Percentiles rank a stretch among this genome's conserved stretches.
These are phyloP conservation scores for Fusarium sp. DNA, from an alignment of 2,329 filamentous ascomycete species.

Conservation along the genomic window DNA sequence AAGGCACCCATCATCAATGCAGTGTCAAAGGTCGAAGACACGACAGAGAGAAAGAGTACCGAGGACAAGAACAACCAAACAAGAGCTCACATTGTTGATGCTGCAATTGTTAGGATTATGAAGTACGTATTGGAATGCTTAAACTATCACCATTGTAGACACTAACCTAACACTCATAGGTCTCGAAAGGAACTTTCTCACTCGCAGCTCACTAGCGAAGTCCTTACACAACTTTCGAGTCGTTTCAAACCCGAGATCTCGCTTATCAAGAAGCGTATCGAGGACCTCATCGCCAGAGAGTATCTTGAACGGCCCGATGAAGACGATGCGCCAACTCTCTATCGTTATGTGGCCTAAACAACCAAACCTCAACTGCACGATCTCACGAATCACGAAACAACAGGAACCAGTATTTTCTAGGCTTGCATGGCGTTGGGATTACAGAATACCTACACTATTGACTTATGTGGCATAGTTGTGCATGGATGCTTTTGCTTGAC, in stretches of 20 bases:
- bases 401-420: conserved; percentile 27
- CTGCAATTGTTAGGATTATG: conserved; percentile 85
- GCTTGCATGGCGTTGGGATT: conserved; percentile 45
- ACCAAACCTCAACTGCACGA: conserved; percentile 11
- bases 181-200: conserved; percentile 80
- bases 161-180: conserved; percentile 58
- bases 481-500: conserved; percentile 17
- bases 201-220: conserved; percentile 77
- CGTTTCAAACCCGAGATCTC: conserved; percentile 82
- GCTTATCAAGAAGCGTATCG: conserved; percentile 86
- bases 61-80: conserved; percentile 82
- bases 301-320: conserved; percentile 81
- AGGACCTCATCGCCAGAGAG: conserved; percentile 80
- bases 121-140: conserved; percentile 71
- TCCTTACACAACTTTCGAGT: conserved; percentile 74
- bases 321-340: conserved; percentile 72
- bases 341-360: conserved; percentile 76
- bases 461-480: conserved; percentile 35
- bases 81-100: conserved; percentile 78
- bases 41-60: conserved; percentile 76
- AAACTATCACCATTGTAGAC: not conserved
- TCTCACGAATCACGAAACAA: conserved; percentile 46
- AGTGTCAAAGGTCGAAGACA: conserved; percentile 86
- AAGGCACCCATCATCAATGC: conserved; percentile 88
- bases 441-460: conserved; percentile 28